Base-by-base conservation (phyloP, 345 rosid genomes). In the Garcia nutans region DNA sequence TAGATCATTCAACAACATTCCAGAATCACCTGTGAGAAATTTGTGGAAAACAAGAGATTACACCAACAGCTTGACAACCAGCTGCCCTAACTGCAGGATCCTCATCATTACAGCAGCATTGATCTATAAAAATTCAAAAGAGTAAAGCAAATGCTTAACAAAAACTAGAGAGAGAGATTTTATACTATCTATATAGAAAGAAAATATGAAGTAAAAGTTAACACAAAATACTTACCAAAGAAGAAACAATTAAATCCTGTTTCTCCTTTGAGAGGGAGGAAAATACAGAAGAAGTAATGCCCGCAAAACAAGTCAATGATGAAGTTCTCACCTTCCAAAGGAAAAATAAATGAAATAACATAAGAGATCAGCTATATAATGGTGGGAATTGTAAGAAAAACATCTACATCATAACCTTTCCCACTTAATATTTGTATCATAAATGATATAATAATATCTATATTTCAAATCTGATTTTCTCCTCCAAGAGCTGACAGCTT, bases 31-130 rank as follows among this genome's bases (percentile, higher is more conserved):
- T 88, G 77, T 71, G 80, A 82, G 86, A 84, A 75, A 86, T 79
- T 81, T 85, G 88, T 37, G 80, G 97, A 86, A 95, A 93, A 85
- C 96, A 93, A 78, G 93, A 88, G 69, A 90, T 75, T 60, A 95
- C 97, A 64, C 99, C 97, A 80, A 95, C 90, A 77, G 94, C 99
- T 81, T 97, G 96, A 86, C 99, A 95, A 81, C 97, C 91, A 80
- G 97, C 97, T 77, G 96, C 90, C 84, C 93, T 85, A 62, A 95
- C 96, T n/a, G 92, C 84, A 78, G 99, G 90, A 76, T 86, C 85
- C 65, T 76, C 84, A 77, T 95, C 97, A 80, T 84, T 68, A 81
- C 76, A 71, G 96, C 97, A 76, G 96, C 90, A 82, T 69, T 78
- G 64, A 89, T 82, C 97, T 95, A 73, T 52, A 81, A 74, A 74